Base-by-base conservation (phyloP, 371 early-diverging fungal genomes). In the Capillidium rhysosporum region DNA sequence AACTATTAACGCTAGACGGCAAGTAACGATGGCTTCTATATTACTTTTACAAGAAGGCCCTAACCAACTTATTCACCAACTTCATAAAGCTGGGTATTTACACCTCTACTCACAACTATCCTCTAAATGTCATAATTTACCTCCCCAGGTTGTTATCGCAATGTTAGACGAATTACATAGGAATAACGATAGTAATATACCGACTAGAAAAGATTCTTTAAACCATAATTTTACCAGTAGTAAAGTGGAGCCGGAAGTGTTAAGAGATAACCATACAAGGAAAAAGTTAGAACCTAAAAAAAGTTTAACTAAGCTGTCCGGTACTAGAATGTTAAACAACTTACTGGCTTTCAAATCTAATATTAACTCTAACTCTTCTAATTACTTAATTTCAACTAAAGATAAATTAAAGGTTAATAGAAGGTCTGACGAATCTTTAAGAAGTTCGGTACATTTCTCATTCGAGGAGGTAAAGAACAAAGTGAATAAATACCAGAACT, bases 1-100 rank as follows among this genome's bases (percentile, higher is more conserved):
- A 34, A 34, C 4, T 34, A 7, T 34, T 4, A 47, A 47, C 23
- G 23, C 10, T 23, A 23, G 48, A 12, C 23, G 48, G 48, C 48
- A 47, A 16, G 48, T 47, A 3, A 47, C 48, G 48, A 47, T 47
- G 48, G 48, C 48, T 8, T 26, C 26, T 5, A 47, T 47, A 4
- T 26, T 47, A 16, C 34, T 34, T 12, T 12, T 7, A 4, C 34
- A 34, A 12, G 23, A 23, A 10, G 30, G 16, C 4, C 14, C 2
- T 3, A 29, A 47, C 23, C 26, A 47, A 47, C 48, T 47, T 23
- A 29, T 29, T 9, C 10, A 5, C 5, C 29, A 23, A 9, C 29
- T 47, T 8, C 48, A 47, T 26, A 10, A 29, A 29, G 48, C 48
- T 12, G 48, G 48, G 16, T 26, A 21, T 26, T 26, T 47, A 2